Conservation (phyloP, 73 alveolate genomes). For the Paramecium caudatum region DNA sequence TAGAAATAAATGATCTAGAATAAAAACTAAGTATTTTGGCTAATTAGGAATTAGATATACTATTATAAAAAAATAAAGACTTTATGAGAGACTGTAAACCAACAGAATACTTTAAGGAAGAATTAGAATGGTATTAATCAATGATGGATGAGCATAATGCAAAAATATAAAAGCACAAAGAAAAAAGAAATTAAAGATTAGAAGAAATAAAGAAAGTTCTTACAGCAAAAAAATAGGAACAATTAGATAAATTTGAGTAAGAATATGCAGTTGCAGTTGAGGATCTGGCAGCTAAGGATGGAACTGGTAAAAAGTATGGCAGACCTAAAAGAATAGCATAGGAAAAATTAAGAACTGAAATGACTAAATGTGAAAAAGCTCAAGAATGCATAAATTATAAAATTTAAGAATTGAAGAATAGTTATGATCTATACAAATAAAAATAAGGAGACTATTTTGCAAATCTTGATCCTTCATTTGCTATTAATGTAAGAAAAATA, state of each 20-base stretch:
- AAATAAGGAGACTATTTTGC: constrained; percentile 64
- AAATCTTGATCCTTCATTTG: constrained; percentile 24
- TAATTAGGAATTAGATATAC: constrained; percentile 60
- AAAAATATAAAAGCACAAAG: constrained; percentile 40
- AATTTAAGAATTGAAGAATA: background rate
- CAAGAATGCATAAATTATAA: constrained; percentile 66
- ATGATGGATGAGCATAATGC: constrained; percentile 73
- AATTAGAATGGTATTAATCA: constrained; percentile 73
- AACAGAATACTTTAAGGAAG: constrained; percentile 68
- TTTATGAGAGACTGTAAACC: constrained; percentile 69
- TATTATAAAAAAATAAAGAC: constrained; percentile 56
- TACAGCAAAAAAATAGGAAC: constrained; percentile 58
- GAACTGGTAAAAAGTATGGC: constrained; percentile 77
- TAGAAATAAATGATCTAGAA: constrained; percentile 71
- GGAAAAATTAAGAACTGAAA: constrained; percentile 76
- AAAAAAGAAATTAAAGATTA: constrained; percentile 63
- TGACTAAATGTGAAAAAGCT: constrained; percentile 78
- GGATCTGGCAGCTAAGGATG: constrained; percentile 78
- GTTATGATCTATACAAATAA: constrained; percentile 50
- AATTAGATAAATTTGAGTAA: constrained; percentile 69
- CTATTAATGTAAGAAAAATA: constrained; percentile 61
- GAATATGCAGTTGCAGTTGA: constrained; percentile 73
- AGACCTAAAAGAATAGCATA: constrained; percentile 75
- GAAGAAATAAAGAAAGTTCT: constrained; percentile 65
- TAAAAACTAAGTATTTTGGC: constrained; percentile 63